A percentile compares a stretch with the other conserved stretches of the same genome.
These are phyloP conservation scores for Metschnikowia cubensis DNA, from an alignment of 805 yeast genomes.

Conservation along the genomic window DNA sequence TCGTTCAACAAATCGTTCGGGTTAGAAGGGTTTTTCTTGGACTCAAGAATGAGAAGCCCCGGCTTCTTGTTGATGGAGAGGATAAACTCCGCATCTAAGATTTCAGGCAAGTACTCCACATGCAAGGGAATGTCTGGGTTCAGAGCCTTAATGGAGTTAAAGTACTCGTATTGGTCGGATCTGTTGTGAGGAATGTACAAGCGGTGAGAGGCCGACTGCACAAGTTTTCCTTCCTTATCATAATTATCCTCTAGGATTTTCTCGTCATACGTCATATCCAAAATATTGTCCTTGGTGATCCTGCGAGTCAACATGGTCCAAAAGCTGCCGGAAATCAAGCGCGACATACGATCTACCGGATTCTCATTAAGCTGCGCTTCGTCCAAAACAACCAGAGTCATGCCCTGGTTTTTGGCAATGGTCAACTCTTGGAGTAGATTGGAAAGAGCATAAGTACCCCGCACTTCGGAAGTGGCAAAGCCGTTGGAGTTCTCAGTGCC, in stretches of 20 bases:
- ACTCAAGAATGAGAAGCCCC: conserved; percentile 80
- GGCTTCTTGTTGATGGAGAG: conserved; percentile 76
- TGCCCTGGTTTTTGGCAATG: conserved; percentile 75
- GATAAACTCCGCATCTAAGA: conserved; percentile 73
- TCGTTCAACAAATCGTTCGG: conserved; percentile 53
- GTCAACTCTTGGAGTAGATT: conserved; percentile 86
- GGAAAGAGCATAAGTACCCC: conserved; percentile 88
- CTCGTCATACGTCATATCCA: conserved; percentile 71
- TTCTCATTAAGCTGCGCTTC: conserved; percentile 82
- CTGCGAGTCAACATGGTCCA: conserved; percentile 78
- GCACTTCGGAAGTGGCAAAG: conserved; percentile 55
- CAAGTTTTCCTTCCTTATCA: conserved; percentile 29
- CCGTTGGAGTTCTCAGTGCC: conserved; percentile 88
- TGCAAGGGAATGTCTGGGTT: conserved; percentile 59
- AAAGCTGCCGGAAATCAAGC: conserved; percentile 71
- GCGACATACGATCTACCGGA: conserved; percentile 72
- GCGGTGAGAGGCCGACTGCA: conserved; percentile 55
- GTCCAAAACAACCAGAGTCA: conserved; percentile 73
- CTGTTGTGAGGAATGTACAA: conserved; percentile 72
- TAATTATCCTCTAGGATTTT: conserved; percentile 55
- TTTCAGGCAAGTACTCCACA: conserved; percentile 72
- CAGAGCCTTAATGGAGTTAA: conserved; percentile 45
- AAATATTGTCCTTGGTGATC: conserved; percentile 58
- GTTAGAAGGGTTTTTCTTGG: conserved; percentile 54
- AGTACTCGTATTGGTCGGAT: conserved; percentile 70